Evolutionary conservation across 75 land plant genomes (phyloP).

Genomic region (Picea glauca): DNA sequence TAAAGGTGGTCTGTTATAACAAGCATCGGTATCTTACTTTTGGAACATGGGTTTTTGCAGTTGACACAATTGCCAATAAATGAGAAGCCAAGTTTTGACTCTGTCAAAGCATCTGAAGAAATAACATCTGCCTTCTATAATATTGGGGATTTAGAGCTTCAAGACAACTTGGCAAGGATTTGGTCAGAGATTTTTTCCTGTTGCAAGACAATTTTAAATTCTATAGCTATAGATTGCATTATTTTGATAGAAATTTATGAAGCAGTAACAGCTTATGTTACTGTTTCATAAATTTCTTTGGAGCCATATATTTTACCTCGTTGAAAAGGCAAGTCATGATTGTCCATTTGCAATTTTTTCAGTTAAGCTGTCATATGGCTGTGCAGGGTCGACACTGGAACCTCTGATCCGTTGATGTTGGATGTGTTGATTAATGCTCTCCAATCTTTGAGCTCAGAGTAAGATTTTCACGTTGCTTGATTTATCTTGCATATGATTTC

Average conservation of each 20-base stretch:
- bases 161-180: constrained; percentile 33
- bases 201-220: constrained; percentile 7
- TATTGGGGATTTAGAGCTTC: constrained; percentile 40
- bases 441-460: constrained; percentile 33
- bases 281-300: too few relatives aligned
- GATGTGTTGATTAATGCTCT: constrained; percentile 38
- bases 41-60: constrained; percentile 15
- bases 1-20: too few relatives aligned
- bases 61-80: constrained; percentile 29
- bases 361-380: constrained; percentile 1
- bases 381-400: constrained; percentile 39
- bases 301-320: not conserved
- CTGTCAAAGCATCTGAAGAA: constrained; percentile 11
- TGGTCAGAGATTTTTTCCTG: constrained; percentile 22
- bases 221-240: not conserved
- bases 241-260: too few relatives aligned
- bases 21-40: not conserved
- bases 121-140: constrained; percentile 23
- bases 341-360: not conserved
- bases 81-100: constrained; percentile 21
- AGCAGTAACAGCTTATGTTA: too few relatives aligned
- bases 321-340: not conserved
- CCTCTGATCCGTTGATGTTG: constrained; percentile 31
- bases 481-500: not conserved
- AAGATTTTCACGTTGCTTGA: constrained; percentile 7